Evolutionary conservation across 2,329 filamentous ascomycete genomes (phyloP), one percentile per base, ranked within the genome.

Genomic region (Fusarium veterinarium): DNA sequence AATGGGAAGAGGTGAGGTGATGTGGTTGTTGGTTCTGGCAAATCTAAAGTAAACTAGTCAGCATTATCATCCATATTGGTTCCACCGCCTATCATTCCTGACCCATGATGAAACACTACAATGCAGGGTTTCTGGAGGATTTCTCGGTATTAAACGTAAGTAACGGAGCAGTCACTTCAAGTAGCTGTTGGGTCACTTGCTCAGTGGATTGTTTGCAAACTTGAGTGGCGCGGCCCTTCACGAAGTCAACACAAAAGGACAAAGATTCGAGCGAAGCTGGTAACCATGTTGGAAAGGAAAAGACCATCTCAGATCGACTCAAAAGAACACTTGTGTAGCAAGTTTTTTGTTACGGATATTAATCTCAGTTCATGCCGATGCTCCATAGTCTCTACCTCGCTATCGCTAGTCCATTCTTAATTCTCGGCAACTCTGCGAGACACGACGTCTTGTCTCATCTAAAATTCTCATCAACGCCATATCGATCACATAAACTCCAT

Each of bases 401-500:
- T 49, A 51, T 46, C 35, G 40, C 44, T 53, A 51, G 49, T 59
- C 45, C 66, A 73, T 40, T 58, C 66, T 69, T 52, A 55, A 45
- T 51, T 55, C 35, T 60, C 46, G 40, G 23, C 25, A 58, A 41
- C 37, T 42, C 38, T 44, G 41, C 17, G 45, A 64, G 48, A 57
- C 52, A 40, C 28, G 13, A 31, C 16, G 17, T 44, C 35, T 31
- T 11, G 14, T 37, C 25, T 42, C 60, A 62, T 73, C 58, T 57
- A 57, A 63, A 46, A 45, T 52, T 57, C 45, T 41, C 40, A 60
- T 58, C 70, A 73, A 73, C 66, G 70, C 66, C 66, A 59, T 45
- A 23, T 73, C 62, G 45, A 57, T 41, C 71, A 71, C 55, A 40
- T 55, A 61, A 73, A 73, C 71, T 74, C 71, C 67, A 37, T 57